Evolutionary conservation across 192 early-diverging fungal genomes (phyloP).

Genomic region (Umbelopsis isabellina): DNA sequence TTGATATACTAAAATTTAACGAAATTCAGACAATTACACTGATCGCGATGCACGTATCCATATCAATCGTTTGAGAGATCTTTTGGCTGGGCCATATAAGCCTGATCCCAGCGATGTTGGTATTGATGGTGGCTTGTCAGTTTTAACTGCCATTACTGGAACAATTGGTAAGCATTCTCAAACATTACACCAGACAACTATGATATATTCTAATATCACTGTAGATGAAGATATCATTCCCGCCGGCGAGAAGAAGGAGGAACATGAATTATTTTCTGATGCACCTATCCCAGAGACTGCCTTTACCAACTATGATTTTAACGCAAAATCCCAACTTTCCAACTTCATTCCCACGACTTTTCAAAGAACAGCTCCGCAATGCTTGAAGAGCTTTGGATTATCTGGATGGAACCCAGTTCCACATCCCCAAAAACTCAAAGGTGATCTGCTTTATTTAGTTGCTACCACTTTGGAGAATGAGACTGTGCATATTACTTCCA

Average conservation of each 20-base stretch:
- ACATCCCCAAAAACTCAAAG: conserved; percentile 68
- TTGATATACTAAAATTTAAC: conserved; percentile 7
- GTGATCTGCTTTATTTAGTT: conserved; percentile 92
- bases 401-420: conserved; percentile 96
- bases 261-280: conserved; percentile 37
- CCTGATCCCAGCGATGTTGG: conserved; percentile 53
- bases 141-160: conserved; percentile 66
- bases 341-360: conserved; percentile 60
- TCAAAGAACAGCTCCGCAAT: conserved; percentile 59
- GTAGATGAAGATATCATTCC: conserved; percentile 36
- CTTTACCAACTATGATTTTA: conserved; percentile 54
- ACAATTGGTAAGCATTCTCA: conserved; percentile 52
- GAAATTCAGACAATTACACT: conserved; percentile 73
- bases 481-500: conserved; percentile 83
- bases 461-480: conserved; percentile 86
- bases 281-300: conserved; percentile 45
- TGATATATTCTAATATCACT: not conserved
- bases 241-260: conserved; percentile 39
- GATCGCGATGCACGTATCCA: conserved; percentile 93
- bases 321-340: conserved; percentile 47
- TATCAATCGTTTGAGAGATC: conserved; percentile 84
- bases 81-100: conserved; percentile 77
- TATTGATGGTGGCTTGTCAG: conserved; percentile 77
- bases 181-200: conserved; percentile 20
- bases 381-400: conserved; percentile 72